phyloP scores from a whole-genome alignment of 768 basidiomycete species.

The Collybia sordida region DNA sequence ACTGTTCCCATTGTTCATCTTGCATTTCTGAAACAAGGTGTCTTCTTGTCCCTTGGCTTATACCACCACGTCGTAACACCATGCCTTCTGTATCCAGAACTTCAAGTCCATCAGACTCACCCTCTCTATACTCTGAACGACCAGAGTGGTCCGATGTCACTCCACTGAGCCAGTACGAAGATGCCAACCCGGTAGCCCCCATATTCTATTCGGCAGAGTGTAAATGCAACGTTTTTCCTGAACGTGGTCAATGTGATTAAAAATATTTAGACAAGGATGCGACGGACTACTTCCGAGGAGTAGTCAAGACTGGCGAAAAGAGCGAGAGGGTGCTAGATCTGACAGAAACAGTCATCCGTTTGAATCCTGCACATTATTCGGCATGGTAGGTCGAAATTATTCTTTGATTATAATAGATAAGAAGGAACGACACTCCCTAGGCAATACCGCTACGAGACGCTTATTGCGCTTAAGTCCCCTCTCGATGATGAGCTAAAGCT shows the following conservation, averaged over 20 bases:
- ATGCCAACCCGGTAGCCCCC: slow-evolving; percentile 75
- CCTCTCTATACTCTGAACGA: slow-evolving; percentile 54
- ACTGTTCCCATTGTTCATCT: not conserved
- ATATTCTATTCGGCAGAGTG: slow-evolving; percentile 92
- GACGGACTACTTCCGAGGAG: slow-evolving; percentile 87
- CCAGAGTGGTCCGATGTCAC: slow-evolving; percentile 79
- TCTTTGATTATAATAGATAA: not conserved
- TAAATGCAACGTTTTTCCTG: slow-evolving; percentile 37
- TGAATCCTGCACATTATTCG: slow-evolving; percentile 96
- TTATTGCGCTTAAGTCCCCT: slow-evolving; percentile 63
- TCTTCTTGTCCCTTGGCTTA: not conserved
- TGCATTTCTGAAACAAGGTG: not conserved
- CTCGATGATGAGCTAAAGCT: slow-evolving; percentile 77
- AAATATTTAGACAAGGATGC: slow-evolving; percentile 78
- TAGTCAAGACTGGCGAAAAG: slow-evolving; percentile 76
- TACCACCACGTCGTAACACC: not conserved
- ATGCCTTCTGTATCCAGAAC: slow-evolving; percentile 11
- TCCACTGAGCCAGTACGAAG: slow-evolving; percentile 82
- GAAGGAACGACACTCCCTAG: slow-evolving; percentile 37
- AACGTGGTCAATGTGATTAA: not conserved
- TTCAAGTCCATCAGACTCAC: slow-evolving; percentile 9
- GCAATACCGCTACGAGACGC: slow-evolving; percentile 93
- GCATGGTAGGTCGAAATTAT: slow-evolving; percentile 68
- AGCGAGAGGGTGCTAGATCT: slow-evolving; percentile 80
- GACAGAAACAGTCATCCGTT: slow-evolving; percentile 84